Evolutionary conservation across 2,329 filamentous ascomycete genomes (phyloP).

Genomic region (Mollisia scopiformis): DNA sequence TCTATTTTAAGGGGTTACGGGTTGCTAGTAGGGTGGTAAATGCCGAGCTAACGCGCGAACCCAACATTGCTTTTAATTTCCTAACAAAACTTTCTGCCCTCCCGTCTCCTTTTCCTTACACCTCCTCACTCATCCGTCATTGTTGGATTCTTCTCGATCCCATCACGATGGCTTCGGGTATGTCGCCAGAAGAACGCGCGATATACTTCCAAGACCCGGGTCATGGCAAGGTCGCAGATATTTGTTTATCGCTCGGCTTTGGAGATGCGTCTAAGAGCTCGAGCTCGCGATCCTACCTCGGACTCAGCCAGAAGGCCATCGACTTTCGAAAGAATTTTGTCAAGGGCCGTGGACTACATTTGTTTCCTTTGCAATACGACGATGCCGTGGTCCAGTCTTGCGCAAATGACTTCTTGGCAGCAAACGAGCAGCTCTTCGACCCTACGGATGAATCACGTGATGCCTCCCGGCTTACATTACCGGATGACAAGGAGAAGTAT

Average conservation of each 20-base stretch:
- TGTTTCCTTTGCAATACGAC: neutral
- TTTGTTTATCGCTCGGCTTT: neutral
- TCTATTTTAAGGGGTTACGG: too few relatives aligned
- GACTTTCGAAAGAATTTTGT: neutral
- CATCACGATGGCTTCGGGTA: too few relatives aligned
- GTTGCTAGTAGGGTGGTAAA: too few relatives aligned
- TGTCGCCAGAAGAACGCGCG: neutral
- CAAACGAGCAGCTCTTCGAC: neutral
- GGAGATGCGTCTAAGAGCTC: neutral
- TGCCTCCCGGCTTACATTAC: neutral
- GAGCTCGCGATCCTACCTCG: neutral
- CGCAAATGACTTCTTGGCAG: neutral
- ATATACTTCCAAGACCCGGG: neutral
- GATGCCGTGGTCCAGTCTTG: neutral
- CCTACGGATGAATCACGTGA: neutral
- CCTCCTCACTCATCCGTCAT: too few relatives aligned
- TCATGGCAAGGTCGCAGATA: neutral
- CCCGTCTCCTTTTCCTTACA: too few relatives aligned
- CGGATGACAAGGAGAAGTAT: neutral
- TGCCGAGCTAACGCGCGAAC: too few relatives aligned
- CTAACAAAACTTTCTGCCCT: too few relatives aligned
- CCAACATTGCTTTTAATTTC: too few relatives aligned
- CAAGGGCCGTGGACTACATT: neutral
- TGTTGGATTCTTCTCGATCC: too few relatives aligned
- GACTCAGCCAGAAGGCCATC: neutral